phyloP scores from a whole-genome alignment of 352 stramenopile species.

The Phytopythium sindhum region DNA sequence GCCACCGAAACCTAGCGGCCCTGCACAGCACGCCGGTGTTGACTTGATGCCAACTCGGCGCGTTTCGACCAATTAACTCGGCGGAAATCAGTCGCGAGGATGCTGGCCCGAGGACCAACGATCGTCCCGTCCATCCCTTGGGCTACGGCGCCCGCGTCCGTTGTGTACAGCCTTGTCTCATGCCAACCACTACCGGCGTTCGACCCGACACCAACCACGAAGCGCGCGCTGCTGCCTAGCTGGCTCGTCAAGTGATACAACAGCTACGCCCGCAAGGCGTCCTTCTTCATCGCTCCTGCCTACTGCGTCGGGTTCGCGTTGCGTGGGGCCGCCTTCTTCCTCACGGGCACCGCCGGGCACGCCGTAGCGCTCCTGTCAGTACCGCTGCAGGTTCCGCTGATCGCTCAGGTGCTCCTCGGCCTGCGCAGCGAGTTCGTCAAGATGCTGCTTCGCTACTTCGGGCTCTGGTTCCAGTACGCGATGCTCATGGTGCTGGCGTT shows the following conservation, averaged over 20 bases:
- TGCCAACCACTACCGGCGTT: slow-evolving; percentile 1
- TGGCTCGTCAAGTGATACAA: not conserved
- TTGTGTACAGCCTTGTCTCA: not conserved
- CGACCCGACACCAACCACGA: not conserved
- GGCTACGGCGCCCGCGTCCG: not conserved
- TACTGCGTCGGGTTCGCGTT: slow-evolving; percentile 4
- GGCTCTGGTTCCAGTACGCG: not conserved
- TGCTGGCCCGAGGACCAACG: not conserved
- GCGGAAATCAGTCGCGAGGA: not conserved
- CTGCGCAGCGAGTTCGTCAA: slow-evolving; percentile 3
- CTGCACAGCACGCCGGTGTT: no score
- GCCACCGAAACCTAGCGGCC: no score
- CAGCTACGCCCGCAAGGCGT: not conserved
- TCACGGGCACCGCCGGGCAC: not conserved
- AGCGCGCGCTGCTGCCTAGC: not conserved
- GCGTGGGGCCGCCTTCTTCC: not conserved
- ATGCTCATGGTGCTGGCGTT: not conserved
- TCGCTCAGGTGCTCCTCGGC: not conserved
- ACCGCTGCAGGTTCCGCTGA: slow-evolving; percentile 2
- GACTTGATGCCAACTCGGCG: no score
- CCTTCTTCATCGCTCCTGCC: not conserved
- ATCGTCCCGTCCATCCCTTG: not conserved
- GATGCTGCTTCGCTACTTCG: slow-evolving; percentile 4
- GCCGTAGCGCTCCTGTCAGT: not conserved
- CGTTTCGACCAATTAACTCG: not conserved